Percentiles rank a stretch among this genome's conserved stretches.
phyloP scores from a whole-genome alignment of 2,329 filamentous ascomycete genomes.

The Fusarium sp. region DNA sequence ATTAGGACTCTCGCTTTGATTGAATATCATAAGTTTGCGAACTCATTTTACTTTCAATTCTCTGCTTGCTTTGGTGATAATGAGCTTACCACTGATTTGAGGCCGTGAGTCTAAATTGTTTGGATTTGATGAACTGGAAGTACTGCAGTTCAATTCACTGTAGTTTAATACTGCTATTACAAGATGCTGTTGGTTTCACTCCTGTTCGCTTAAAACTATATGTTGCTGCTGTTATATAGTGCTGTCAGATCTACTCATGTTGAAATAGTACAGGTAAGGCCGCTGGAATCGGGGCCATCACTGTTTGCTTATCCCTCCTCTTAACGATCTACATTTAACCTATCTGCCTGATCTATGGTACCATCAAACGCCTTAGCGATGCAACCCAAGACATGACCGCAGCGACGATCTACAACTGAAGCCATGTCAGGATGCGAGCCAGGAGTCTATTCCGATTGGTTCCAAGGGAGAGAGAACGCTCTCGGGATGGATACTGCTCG shows the following conservation, averaged over 20 bases:
- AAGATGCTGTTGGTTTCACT: too few relatives aligned
- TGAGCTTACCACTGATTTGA: fast-evolving
- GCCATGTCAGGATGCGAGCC: not conserved
- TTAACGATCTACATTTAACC: not conserved
- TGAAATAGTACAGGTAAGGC: too few relatives aligned
- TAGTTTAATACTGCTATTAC: too few relatives aligned
- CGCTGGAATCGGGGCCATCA: fast-evolving
- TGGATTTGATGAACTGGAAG: too few relatives aligned
- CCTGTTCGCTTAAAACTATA: too few relatives aligned
- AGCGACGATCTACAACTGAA: not conserved
- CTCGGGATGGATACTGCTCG: not conserved
- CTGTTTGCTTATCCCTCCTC: not conserved
- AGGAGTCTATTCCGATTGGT: not conserved
- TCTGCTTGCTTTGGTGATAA: not conserved
- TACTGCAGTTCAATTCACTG: too few relatives aligned
- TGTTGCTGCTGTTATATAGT: too few relatives aligned
- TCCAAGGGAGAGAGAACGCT: fast-evolving
- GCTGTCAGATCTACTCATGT: too few relatives aligned
- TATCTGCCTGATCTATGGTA: not conserved
- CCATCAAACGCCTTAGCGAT: not conserved
- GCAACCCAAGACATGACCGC: not conserved
- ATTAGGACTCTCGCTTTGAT: not conserved
- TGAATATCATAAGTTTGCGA: not conserved
- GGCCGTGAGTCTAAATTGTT: not conserved
- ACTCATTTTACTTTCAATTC: fast-evolving